Evolutionary conservation across 352 stramenopile species (phyloP), one percentile per base, ranked within the genome.

Genomic region (Nothophytophthora sp.): DNA sequence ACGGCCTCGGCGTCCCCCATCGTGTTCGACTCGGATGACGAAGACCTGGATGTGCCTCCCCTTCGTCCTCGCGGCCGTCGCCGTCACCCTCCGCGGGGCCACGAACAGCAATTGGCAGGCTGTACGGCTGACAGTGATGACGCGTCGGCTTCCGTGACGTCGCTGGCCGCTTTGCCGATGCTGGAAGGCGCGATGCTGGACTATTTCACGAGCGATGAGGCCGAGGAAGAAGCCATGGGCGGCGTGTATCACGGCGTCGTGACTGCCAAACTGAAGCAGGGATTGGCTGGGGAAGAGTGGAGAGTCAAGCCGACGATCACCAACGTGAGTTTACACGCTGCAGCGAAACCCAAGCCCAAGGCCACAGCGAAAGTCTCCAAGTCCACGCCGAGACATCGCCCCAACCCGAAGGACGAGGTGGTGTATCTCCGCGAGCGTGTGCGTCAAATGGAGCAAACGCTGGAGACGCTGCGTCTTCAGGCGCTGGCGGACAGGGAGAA

Each of bases 331-430:
- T 42, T 54, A 13, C 42, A 5, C 30, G n/a, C 22, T n/a, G n/a
- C n/a, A n/a, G n/a, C n/a, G n/a, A n/a, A n/a, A n/a, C n/a, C n/a
- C n/a, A n/a, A n/a, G n/a, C n/a, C n/a, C n/a, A 49, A 29, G 20
- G 18, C 44, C n/a, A 39, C 44, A 34, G 10, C n/a, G 20, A 22
- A 41, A 20, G 11, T 7, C 6, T 13, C 19, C 5, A 60, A 60
- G 24, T 44, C 23, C n/a, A 35, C 38, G 4, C 37, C 45, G 1
- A 34, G 38, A 34, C 51, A 43, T 16, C 49, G 63, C 1, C 61
- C 69, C 55, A 60, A 57, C 27, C 46, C 56, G 10, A 71, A 70
- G 27, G 65, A 71, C 20, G 65, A 74, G 40, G 39, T 71, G 35
- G 25, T 54, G 13, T 56, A 60, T 11, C 48, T 74, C 3, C 56